Evolutionary conservation across 257 asterid genomes (phyloP), one percentile per base, ranked within the genome.

Genomic region (Solanum virginianum): DNA sequence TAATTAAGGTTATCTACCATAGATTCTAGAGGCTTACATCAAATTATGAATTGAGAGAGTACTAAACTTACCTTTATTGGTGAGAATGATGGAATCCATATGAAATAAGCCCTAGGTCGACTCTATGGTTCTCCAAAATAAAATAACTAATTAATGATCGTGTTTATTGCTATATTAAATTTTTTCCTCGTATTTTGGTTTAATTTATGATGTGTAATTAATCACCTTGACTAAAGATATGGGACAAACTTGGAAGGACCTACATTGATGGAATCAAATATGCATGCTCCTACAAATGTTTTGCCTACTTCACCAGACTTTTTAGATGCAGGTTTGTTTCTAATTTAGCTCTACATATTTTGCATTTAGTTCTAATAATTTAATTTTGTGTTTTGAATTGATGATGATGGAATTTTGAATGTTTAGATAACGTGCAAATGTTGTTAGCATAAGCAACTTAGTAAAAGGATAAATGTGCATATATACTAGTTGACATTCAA

Each of bases 211-310:
- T 13, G 11, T 16, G 20, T 17, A 29, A 29, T 29, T 29, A 54
- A 14, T 22, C 49, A 14, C 83, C 20, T 22, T 15, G 89, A 15
- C 47, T 65, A 18, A 39, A 60, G 10, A 55, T 15, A 45, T 71
- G 85, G 84, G 32, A 16, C 62, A 29, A 72, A 74, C 66, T 16
- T 47, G 57, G 86, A 83, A 77, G 69, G 85, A 82, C 72, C 87
- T 24, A 59, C 39, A 24, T 49, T 22, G 17, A 7, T 69, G 32
- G 87, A 82, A 85, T 54, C 86, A 82, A 62, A 81, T 80, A 77
- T 79, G 39, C 80, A 53, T 63, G 82, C 53, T 24, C 24, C 26
- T 69, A 6, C 82, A 51, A 56, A 66, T 18, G 24, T 16, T 29
- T 66, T 66, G 29, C 17, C 63, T 16, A 4, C 7, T 87, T 57